phyloP scores from a whole-genome alignment of 768 basidiomycete species.

The Calocybe indica region DNA sequence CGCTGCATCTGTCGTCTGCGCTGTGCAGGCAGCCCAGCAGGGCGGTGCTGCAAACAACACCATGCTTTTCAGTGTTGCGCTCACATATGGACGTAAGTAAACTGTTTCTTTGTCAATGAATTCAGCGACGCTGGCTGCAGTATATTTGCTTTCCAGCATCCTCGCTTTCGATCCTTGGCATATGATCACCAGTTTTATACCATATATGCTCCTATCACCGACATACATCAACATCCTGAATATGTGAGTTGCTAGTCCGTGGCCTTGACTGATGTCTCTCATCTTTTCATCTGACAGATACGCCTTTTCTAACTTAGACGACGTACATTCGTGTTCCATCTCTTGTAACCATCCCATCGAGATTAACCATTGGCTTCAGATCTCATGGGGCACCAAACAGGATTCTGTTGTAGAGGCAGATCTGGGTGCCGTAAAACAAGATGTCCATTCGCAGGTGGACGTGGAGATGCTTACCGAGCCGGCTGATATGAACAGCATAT shows the following conservation, averaged over 20 bases:
- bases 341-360: conserved; percentile 5
- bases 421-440: conserved; percentile 78
- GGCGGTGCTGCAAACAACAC: conserved; percentile 60
- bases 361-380: conserved; percentile 32
- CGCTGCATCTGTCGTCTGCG: conserved; percentile 75
- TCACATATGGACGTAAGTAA: conserved; percentile 73
- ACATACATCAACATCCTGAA: conserved; percentile 73
- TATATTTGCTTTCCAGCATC: conserved; percentile 71
- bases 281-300: conserved; percentile 41
- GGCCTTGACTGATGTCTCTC: conserved; percentile 6
- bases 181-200: conserved; percentile 84
- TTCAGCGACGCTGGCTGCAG: conserved; percentile 24
- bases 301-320: conserved; percentile 82
- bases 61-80: conserved; percentile 81
- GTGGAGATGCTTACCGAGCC: conserved; percentile 80
- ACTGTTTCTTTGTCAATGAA: not conserved
- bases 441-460: conserved; percentile 77
- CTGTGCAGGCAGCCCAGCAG: conserved; percentile 62
- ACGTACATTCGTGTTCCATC: conserved; percentile 39
- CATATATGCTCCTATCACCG: conserved; percentile 84
- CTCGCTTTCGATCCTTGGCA: conserved; percentile 96
- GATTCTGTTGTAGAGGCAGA: conserved; percentile 68
- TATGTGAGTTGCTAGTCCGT: conserved; percentile 43
- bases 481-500: conserved; percentile 77
- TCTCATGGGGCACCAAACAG: conserved; percentile 97